Evolutionary conservation across 208 protist species (phyloP).

Genomic region (Histomonas meleagridis): DNA sequence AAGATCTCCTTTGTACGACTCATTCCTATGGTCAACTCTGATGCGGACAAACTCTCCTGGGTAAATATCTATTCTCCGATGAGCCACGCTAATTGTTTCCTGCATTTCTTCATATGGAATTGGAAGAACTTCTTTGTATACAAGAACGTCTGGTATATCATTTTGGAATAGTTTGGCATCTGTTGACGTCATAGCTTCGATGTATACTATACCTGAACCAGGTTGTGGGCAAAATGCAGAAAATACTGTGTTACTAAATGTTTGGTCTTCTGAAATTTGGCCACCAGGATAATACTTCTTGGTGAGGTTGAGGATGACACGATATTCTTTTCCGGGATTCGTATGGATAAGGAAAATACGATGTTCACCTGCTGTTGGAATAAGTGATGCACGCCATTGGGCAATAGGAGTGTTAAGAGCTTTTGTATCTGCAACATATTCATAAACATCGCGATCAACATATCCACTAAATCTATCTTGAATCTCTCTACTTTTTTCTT

Average conservation of each 20-base stretch:
- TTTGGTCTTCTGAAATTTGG: background rate
- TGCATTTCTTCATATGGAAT: background rate
- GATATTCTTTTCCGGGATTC: background rate
- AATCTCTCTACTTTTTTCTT: too few species aligned
- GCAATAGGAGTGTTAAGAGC: background rate
- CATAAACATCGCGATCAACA: background rate
- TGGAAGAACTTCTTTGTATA: background rate
- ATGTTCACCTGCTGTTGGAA: background rate
- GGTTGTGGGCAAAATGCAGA: background rate
- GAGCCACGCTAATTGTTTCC: background rate
- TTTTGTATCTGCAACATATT: background rate
- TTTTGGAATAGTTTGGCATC: background rate
- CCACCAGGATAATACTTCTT: background rate
- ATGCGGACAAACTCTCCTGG: slow-evolving; percentile 16
- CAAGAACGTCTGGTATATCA: background rate
- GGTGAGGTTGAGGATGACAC: background rate
- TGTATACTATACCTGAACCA: background rate
- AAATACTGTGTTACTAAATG: background rate
- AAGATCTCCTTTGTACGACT: background rate
- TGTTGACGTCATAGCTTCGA: background rate
- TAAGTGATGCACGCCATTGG: background rate
- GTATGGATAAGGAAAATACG: background rate
- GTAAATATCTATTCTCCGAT: background rate
- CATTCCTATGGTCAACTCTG: background rate
- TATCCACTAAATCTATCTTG: too few species aligned